These are phyloP conservation scores for Syncephalastrum racemosum DNA, from an alignment of 371 early-diverging fungal species.

Conservation along the genomic window DNA sequence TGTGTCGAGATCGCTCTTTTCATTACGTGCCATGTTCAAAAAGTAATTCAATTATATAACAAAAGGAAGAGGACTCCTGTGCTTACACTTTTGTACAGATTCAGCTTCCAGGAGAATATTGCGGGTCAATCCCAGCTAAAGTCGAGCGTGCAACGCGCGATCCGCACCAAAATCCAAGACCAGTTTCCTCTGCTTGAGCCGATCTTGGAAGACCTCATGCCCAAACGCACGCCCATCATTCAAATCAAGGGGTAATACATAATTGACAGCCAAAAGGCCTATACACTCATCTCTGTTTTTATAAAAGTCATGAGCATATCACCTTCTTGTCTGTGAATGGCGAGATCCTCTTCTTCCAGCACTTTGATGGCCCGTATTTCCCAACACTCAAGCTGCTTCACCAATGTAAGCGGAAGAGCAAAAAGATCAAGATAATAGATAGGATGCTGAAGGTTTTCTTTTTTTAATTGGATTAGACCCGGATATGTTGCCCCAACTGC, in stretches of 20 bases:
- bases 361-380: constrained; percentile 89
- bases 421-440: neutral
- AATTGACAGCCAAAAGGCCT: too few relatives aligned
- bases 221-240: constrained; percentile 86
- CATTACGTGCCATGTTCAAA: too few relatives aligned
- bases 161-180: constrained; percentile 84
- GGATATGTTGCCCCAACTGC: constrained; percentile 85
- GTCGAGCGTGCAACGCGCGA: constrained; percentile 87
- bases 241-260: constrained; percentile 80
- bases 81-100: constrained; percentile 41
- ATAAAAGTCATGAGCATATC: constrained; percentile 84
- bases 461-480: constrained; percentile 65
- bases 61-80: too few relatives aligned
- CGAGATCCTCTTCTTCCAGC: constrained; percentile 89
- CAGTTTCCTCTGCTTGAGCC: constrained; percentile 86
- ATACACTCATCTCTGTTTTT: constrained; percentile 1
- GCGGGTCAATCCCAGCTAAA: constrained; percentile 88
- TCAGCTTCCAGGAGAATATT: constrained; percentile 75
- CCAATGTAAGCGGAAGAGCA: constrained; percentile 69
- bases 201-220: constrained; percentile 88
- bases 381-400: constrained; percentile 90
- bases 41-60: too few relatives aligned
- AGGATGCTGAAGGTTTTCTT: neutral
- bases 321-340: constrained; percentile 80
- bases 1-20: too few relatives aligned